These are phyloP conservation scores for Pseudognaphalium luteoalbum DNA, from an alignment of 129 eudicot species.

Conservation along the genomic window DNA sequence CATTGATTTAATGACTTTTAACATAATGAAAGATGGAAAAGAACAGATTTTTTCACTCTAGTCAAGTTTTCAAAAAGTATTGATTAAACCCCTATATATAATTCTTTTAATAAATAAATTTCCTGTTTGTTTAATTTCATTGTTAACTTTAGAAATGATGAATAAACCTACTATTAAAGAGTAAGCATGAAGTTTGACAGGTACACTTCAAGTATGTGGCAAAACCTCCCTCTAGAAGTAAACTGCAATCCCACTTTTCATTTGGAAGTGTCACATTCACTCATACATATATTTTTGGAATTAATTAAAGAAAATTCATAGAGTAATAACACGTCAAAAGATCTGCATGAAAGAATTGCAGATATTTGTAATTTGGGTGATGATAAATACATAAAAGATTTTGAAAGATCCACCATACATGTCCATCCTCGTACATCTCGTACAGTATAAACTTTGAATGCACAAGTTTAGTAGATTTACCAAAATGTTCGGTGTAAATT, in stretches of 20 bases:
- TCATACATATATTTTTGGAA: not conserved
- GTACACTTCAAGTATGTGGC: not conserved
- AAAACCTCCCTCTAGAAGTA: not conserved
- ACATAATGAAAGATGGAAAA: too few relatives aligned
- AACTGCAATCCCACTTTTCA: not conserved
- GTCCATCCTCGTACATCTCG: too few relatives aligned
- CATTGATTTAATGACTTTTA: too few relatives aligned
- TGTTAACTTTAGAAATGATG: not conserved
- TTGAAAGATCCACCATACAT: too few relatives aligned
- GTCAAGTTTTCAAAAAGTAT: too few relatives aligned
- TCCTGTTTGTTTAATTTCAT: not conserved
- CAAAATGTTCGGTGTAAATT: too few relatives aligned
- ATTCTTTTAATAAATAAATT: not conserved
- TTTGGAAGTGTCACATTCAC: not conserved
- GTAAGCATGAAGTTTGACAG: conserved; percentile 1
- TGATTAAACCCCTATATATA: too few relatives aligned
- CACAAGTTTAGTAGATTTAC: too few relatives aligned
- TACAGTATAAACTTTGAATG: too few relatives aligned
- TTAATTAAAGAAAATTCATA: not conserved
- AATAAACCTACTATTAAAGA: not conserved
- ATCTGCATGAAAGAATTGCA: not conserved
- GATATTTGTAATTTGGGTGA: not conserved
- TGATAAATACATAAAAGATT: too few relatives aligned
- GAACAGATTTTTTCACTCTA: too few relatives aligned
- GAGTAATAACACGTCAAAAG: not conserved